phyloP scores from a whole-genome alignment of 805 yeast genomes.

The Huiozyma sinensis region DNA sequence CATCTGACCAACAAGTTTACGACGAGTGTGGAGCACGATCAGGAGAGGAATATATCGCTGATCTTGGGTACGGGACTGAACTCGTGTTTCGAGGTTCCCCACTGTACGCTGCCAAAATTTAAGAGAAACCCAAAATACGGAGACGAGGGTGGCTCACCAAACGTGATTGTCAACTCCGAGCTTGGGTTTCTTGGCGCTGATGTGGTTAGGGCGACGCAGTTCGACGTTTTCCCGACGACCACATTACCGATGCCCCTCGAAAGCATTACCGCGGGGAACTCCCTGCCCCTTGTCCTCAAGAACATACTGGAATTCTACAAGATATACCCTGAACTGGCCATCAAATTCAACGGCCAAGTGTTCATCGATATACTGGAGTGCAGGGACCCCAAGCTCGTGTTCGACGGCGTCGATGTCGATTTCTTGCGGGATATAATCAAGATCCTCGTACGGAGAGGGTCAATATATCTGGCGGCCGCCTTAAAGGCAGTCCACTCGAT shows the following conservation, averaged over 20 bases:
- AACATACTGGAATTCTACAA: constrained; percentile 10
- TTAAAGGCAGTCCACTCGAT: constrained; percentile 9
- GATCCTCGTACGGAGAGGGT: constrained; percentile 17
- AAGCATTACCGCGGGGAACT: constrained; percentile 20
- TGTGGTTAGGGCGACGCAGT: constrained; percentile 10
- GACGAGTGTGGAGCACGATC: constrained; percentile 11
- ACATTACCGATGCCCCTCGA: constrained; percentile 20
- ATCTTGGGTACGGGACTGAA: constrained; percentile 66
- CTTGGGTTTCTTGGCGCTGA: constrained; percentile 16
- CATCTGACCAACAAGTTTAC: constrained; percentile 39
- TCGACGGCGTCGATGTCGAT: constrained; percentile 3
- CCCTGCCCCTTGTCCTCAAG: constrained; percentile 16
- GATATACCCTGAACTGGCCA: constrained; percentile 6
- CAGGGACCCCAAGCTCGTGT: not conserved
- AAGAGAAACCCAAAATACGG: constrained; percentile 4
- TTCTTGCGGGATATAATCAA: constrained; percentile 6
- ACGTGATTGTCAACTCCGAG: constrained; percentile 18
- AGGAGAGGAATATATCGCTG: constrained; percentile 32
- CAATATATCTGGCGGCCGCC: constrained; percentile 16
- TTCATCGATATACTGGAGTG: constrained; percentile 9
- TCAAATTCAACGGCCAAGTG: constrained; percentile 15
- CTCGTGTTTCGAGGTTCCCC: constrained; percentile 32
- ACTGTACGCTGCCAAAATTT: constrained; percentile 7
- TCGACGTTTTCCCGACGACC: constrained; percentile 9
- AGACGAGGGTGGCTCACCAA: not conserved